Base-by-base conservation (phyloP, 2,329 filamentous ascomycete genomes). In the Sarocladium kiliense region DNA sequence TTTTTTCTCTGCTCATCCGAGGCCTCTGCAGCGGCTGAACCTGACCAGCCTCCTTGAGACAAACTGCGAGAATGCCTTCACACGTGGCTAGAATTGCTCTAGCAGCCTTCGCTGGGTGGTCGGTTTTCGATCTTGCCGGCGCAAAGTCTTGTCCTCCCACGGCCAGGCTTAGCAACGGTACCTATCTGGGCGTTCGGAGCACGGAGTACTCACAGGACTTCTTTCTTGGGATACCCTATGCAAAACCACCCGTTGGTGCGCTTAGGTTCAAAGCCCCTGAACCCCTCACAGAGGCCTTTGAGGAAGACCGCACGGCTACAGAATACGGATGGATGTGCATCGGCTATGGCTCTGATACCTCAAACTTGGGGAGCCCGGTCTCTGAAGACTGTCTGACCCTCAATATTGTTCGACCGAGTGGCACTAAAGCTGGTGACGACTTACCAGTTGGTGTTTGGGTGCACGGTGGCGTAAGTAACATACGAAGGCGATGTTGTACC, bases 371-470 rank as follows among this genome's bases (percentile, higher is more conserved):
- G 5, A 36, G n/a, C 21, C 47, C 47, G 3, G 18, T 34, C 7
- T 77, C 74, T 1, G 77, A 80, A 59, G 77, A 81, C 54, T 81
- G 79, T 55, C 59, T 75, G 9, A 74, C 63, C 1, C 57, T 74
- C 41, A 72, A 70, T 59, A 70, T 78, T n/a, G 65, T 77, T 23
- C 68, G 74, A 1, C 73, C 75, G 16, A 36, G 30, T 14, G 47
- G 47, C 11, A 14, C 18, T 27, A 36, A 73, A 45, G 57, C 65
- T 50, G 63, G 64, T 19, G 69, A 68, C 26, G 73, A 70, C 16
- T 71, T 87, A 2, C 83, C 83, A 0, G 78, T 86, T 6, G 74
- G 72, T 14, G 73, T 85, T 0, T 86, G 82, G 81, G 82, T 86
- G 26, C 78, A 85, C 60, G 76, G 76, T 41, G 68, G 69, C 47